These are phyloP conservation scores for Syzygium aromaticum DNA, from an alignment of 345 rosid species.

Conservation along the genomic window DNA sequence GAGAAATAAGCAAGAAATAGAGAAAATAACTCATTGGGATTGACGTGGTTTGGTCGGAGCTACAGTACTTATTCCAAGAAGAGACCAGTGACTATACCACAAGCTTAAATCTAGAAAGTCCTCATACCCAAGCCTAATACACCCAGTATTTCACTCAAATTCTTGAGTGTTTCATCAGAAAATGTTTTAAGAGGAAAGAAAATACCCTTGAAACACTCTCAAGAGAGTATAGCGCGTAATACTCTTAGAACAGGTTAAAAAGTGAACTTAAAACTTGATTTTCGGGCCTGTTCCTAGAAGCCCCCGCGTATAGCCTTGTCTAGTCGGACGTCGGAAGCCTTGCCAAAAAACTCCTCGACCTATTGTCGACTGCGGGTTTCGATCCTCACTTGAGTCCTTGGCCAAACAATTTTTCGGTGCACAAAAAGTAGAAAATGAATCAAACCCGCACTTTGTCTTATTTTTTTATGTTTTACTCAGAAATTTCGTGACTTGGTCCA, in stretches of 20 bases:
- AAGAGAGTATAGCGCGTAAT: neutral
- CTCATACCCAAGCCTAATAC: neutral
- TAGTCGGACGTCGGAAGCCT: neutral
- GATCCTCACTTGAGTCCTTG: neutral
- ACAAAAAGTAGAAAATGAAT: neutral
- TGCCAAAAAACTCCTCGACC: neutral
- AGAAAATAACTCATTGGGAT: neutral
- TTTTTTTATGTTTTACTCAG: neutral
- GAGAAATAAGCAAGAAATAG: neutral
- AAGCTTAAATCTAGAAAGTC: neutral
- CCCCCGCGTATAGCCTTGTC: neutral
- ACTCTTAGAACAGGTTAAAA: neutral
- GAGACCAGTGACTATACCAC: neutral
- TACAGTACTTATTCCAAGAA: neutral
- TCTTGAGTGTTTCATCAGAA: neutral
- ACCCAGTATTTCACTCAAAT: neutral
- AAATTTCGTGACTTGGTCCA: neutral
- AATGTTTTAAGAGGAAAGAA: neutral
- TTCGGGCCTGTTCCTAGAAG: neutral
- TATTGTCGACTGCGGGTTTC: neutral
- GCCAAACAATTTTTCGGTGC: neutral
- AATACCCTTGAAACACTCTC: neutral
- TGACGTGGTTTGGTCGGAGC: neutral
- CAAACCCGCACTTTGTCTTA: neutral
- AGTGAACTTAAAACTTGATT: neutral